Evolutionary conservation across 257 asterid species (phyloP), one percentile per base, ranked within the genome.

Genomic region (Nicotiana undulata): DNA sequence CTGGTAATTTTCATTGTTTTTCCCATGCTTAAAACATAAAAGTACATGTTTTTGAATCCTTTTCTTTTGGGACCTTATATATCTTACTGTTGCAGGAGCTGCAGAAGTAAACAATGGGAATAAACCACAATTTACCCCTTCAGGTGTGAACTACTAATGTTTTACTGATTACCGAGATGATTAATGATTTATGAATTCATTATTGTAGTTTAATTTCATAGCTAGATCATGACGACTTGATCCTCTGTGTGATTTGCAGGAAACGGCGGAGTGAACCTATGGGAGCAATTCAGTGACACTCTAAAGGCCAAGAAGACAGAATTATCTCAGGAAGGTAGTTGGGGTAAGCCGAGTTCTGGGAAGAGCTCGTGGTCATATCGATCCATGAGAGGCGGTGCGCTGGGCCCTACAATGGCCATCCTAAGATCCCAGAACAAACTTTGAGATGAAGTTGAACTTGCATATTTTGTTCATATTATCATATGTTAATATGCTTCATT

Each of bases 241-340:
- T 22, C 77, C 29, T 40, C 77, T 22, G 16, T 31, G 18, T 11
- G 83, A 72, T n/a, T 76, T 70, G 80, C 81, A 90, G 98, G 84
- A 81, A 84, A 67, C 22, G 89, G 85, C 11, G 89, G 85, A 15
- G 85, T 15, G 56, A 67, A 84, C 76, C 66, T 86, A 56, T 94
- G 99, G 99, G 98, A 96, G 20, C 89, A 90, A 81, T 60, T 94
- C 83, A 91, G 85, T 32, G 92, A 87, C 63, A 87, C 90, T 67
- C 85, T 91, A 3, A 86, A 79, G 79, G 90, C 94, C 78, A 91
- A 87, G 87, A 91, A 94, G 90, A 92, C 85, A 37, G 86, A 90
- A 83, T 85, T 89, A 60, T 81, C 92, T 0, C 86, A 81, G 85
- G 88, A 80, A 74, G 83, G 82, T 75, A 80, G 79, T 61, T 81